A percentile compares a stretch with the other conserved stretches of the same genome.
phyloP scores from a whole-genome alignment of 2,329 filamentous ascomycete species.

The Aspergillus japonicus region DNA sequence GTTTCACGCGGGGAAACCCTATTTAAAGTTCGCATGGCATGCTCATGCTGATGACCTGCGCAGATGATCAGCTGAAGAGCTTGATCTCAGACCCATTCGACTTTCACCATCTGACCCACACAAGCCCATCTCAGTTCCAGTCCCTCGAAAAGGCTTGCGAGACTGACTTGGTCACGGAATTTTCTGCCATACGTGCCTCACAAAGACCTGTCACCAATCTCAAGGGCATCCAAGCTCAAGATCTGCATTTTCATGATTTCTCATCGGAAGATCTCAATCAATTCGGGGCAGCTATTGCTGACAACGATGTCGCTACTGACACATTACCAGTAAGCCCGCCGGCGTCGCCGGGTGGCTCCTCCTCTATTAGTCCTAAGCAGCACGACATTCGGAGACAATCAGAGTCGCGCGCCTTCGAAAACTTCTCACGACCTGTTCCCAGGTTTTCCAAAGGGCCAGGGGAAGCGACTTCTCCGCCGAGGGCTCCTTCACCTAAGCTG shows the following conservation, averaged over 20 bases:
- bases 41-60: slow-evolving; percentile 4
- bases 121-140: slow-evolving; percentile 55
- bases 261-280: slow-evolving; percentile 32
- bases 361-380: slow-evolving; percentile 25
- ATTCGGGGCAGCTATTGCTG: slow-evolving; percentile 23
- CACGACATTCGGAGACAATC: slow-evolving; percentile 24
- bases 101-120: slow-evolving; percentile 64
- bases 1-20: neutral
- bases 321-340: slow-evolving; percentile 31
- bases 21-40: neutral
- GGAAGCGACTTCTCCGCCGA: slow-evolving; percentile 41
- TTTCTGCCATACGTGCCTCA: slow-evolving; percentile 54
- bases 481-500: slow-evolving; percentile 36
- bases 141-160: slow-evolving; percentile 52
- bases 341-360: slow-evolving; percentile 28
- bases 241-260: slow-evolving; percentile 42
- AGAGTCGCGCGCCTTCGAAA: slow-evolving; percentile 48
- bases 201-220: slow-evolving; percentile 51
- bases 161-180: slow-evolving; percentile 53
- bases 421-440: slow-evolving; percentile 55
- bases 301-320: slow-evolving; percentile 18
- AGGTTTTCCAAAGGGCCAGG: slow-evolving; percentile 39
- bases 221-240: slow-evolving; percentile 54
- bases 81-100: slow-evolving; percentile 63
- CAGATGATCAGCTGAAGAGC: slow-evolving; percentile 46